A percentile compares a stretch with the other conserved stretches of the same genome.
These are phyloP conservation scores for Neophaeococcomyces mojaviensis DNA, from an alignment of 2,329 filamentous ascomycete genomes.

Conservation along the genomic window DNA sequence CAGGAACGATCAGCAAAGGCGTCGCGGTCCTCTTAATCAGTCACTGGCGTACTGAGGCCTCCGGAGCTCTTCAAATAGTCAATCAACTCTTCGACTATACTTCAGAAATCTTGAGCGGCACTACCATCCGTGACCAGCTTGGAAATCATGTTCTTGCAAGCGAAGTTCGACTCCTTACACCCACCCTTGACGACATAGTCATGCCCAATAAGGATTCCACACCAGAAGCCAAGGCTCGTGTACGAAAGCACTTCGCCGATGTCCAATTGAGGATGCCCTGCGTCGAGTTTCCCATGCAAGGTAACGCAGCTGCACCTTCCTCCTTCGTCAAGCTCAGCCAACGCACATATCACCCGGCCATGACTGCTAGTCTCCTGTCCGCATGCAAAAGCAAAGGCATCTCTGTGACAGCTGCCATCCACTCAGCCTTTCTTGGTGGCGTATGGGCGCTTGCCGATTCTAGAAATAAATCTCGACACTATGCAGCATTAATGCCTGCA, in stretches of 20 bases:
- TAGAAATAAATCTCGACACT: neutral
- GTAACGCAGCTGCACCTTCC: neutral
- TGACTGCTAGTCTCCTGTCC: neutral
- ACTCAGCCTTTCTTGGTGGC: conserved; percentile 9
- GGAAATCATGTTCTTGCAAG: conserved; percentile 1
- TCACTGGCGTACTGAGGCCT: conserved; percentile 14
- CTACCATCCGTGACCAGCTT: neutral
- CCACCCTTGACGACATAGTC: conserved; percentile 10
- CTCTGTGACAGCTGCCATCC: conserved; percentile 9
- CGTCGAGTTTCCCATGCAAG: conserved; percentile 10
- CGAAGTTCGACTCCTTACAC: conserved; percentile 9
- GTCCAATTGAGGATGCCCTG: conserved; percentile 7
- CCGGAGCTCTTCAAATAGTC: conserved; percentile 11
- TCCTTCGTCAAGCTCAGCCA: conserved; percentile 1
- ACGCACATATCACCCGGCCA: neutral
- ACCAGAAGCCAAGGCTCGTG: conserved; percentile 1
- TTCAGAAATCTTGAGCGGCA: conserved; percentile 6
- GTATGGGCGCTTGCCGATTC: conserved; percentile 2
- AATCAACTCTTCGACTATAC: conserved; percentile 11
- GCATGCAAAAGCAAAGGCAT: conserved; percentile 9
- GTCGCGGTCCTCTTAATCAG: conserved; percentile 10
- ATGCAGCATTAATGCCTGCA: conserved; percentile 11
- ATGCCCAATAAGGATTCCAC: conserved; percentile 5
- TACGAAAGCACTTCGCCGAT: conserved; percentile 8
- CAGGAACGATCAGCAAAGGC: conserved; percentile 5